These are phyloP conservation scores for Dioszegia aurantiaca DNA, from an alignment of 768 basidiomycete species.

Conservation along the genomic window DNA sequence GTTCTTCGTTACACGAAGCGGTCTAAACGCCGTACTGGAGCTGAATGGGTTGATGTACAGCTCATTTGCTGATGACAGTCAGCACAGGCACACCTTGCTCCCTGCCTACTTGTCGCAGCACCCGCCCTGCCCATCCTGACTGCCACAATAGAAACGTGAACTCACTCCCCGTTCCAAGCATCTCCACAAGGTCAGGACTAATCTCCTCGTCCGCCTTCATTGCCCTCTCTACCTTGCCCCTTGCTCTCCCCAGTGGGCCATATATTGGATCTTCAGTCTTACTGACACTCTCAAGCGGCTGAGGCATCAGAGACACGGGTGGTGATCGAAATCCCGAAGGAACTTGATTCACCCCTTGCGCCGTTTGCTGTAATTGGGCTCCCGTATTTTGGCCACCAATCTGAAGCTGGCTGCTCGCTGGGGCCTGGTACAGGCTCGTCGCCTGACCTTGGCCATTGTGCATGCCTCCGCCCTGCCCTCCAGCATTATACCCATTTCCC, in stretches of 20 bases:
- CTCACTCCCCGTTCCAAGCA: constrained; percentile 22
- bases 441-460: not conserved
- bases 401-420: not conserved
- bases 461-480: not conserved
- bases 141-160: not conserved
- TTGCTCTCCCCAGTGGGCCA: constrained; percentile 39
- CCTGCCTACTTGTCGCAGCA: too few relatives aligned
- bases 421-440: not conserved
- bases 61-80: constrained; percentile 14
- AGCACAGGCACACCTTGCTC: not conserved
- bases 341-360: not conserved
- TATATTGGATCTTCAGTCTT: constrained; percentile 45
- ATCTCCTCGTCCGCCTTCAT: constrained; percentile 38
- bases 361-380: not conserved
- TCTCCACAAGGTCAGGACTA: constrained; percentile 34
- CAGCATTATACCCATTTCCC: not conserved
- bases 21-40: constrained; percentile 22
- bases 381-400: too few relatives aligned
- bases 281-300: constrained; percentile 27
- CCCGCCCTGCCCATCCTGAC: too few relatives aligned
- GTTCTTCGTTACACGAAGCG: constrained; percentile 20
- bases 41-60: constrained; percentile 28
- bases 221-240: constrained; percentile 33
- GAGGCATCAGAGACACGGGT: constrained; percentile 19
- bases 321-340: constrained; percentile 5